Conservation (phyloP, 208 protist genomes). For the Phytomonas sp. region DNA sequence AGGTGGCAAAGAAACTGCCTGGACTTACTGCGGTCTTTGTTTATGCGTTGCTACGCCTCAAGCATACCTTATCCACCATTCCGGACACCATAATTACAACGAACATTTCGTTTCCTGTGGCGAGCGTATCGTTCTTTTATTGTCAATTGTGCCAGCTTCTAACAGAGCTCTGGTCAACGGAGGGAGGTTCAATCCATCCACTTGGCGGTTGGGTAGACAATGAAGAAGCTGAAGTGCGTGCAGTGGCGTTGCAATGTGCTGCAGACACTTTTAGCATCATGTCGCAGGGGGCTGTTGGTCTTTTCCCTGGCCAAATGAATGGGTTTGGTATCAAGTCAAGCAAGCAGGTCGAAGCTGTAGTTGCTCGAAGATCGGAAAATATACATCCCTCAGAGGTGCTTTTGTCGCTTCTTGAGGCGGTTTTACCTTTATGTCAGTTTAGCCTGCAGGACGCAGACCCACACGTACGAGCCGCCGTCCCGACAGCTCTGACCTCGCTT, state of each 20-base stretch:
- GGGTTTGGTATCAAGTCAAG: background rate
- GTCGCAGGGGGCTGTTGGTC: slow-evolving; percentile 24
- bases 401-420: slow-evolving; percentile 22
- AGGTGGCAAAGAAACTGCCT: slow-evolving; percentile 42
- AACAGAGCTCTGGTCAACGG: background rate
- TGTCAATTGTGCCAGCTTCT: background rate
- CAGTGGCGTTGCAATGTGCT: slow-evolving; percentile 24
- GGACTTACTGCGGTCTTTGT: slow-evolving; percentile 27
- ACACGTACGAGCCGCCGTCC: slow-evolving; percentile 44
- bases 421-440: slow-evolving; percentile 22
- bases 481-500: slow-evolving; percentile 37
- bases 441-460: slow-evolving; percentile 32
- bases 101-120: background rate
- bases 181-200: slow-evolving; percentile 8
- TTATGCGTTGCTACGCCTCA: background rate
- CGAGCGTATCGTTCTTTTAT: background rate
- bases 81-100: background rate
- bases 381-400: slow-evolving; percentile 7
- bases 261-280: slow-evolving; percentile 24
- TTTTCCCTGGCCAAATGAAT: slow-evolving; percentile 8
- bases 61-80: background rate
- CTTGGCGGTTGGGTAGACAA: slow-evolving; percentile 27
- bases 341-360: background rate
- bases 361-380: background rate
- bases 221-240: slow-evolving; percentile 64